phyloP scores from a whole-genome alignment of 148 eudicot genomes.

The Polygonum aviculare region DNA sequence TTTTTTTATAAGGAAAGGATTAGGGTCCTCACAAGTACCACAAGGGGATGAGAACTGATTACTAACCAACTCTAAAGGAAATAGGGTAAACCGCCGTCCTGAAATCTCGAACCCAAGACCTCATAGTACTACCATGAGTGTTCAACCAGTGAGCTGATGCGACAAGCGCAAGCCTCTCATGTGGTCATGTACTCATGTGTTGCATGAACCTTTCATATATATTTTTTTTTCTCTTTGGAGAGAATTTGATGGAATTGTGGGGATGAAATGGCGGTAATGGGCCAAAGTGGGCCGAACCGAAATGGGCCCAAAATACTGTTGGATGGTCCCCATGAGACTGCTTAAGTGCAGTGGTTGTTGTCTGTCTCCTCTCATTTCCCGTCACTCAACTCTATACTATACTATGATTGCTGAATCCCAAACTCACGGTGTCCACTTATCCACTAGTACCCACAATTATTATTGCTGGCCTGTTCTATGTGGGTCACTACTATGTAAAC shows the following conservation, averaged over 20 bases:
- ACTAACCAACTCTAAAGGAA: no score
- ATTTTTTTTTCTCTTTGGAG: not conserved
- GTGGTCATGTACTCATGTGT: not conserved
- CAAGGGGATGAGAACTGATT: no score
- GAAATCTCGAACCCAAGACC: no score
- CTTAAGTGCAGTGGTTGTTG: not conserved
- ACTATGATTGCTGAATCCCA: not conserved
- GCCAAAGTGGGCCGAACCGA: conserved; percentile 4
- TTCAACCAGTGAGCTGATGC: no score
- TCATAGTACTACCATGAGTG: no score
- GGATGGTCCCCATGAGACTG: not conserved
- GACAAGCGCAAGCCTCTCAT: no score
- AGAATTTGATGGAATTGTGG: not conserved
- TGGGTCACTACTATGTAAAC: not conserved
- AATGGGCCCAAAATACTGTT: conserved; percentile 2
- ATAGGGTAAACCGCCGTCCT: no score
- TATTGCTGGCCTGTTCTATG: not conserved
- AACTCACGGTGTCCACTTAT: not conserved
- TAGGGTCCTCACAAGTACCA: no score
- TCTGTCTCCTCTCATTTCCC: not conserved
- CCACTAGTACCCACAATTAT: not conserved
- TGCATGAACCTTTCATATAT: not conserved
- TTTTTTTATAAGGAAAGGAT: no score
- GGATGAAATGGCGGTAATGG: not conserved
- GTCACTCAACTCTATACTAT: not conserved